A percentile compares a stretch with the other conserved stretches of the same genome.
Evolutionary conservation across 2,329 filamentous ascomycete genomes (phyloP).

Genomic region (Fusarium algeriense): DNA sequence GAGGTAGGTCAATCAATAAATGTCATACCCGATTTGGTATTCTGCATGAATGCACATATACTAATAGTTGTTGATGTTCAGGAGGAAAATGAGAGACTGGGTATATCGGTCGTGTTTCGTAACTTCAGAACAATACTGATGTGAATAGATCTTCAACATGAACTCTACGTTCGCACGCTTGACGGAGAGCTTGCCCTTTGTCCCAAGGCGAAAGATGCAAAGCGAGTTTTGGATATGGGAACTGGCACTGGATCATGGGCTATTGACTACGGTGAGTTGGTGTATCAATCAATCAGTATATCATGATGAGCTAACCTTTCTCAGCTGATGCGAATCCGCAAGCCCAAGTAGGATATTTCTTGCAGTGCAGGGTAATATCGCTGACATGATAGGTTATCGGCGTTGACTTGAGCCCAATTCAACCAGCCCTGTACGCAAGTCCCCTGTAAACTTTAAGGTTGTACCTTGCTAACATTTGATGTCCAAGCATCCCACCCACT

Average conservation of each 20-base stretch:
- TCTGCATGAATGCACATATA: background rate
- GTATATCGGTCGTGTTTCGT: background rate
- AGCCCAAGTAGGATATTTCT: background rate
- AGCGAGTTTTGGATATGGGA: background rate
- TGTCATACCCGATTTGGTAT: rapidly evolving
- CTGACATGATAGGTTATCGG: slow-evolving; percentile 23
- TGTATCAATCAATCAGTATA: background rate
- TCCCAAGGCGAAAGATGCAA: background rate
- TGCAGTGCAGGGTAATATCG: rapidly evolving
- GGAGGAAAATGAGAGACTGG: background rate
- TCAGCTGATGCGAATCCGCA: background rate
- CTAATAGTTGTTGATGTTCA: background rate
- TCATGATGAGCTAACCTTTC: background rate
- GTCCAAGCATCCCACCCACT: slow-evolving; percentile 20
- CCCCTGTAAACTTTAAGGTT: rapidly evolving
- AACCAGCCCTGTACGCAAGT: slow-evolving; percentile 22
- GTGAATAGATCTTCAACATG: background rate
- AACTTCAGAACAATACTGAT: background rate
- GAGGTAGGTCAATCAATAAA: background rate
- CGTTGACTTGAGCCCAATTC: slow-evolving; percentile 35
- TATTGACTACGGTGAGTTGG: background rate
- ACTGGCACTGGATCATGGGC: background rate
- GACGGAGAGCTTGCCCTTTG: background rate
- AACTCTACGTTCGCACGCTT: background rate
- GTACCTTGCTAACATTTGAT: background rate